A percentile compares a stretch with the other conserved stretches of the same genome.
These are phyloP conservation scores for Pelargonium cotyledonis DNA, from an alignment of 441 rosid species.

Conservation along the genomic window DNA sequence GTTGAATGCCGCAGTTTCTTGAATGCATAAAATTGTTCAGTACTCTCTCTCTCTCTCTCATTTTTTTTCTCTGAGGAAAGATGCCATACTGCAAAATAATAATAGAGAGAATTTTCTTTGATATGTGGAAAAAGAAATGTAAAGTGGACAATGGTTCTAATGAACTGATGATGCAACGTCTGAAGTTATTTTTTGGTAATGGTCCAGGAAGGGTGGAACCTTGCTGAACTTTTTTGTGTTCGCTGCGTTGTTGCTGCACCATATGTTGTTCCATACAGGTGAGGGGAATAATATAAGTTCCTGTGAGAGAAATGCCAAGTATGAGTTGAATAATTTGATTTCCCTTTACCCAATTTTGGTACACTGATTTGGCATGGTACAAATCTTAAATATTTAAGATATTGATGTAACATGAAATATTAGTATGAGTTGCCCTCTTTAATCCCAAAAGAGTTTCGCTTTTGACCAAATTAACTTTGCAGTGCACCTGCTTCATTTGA, in stretches of 20 bases:
- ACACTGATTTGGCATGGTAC: too few species aligned
- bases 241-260: slow-evolving; percentile 81
- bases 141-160: slow-evolving; percentile 5
- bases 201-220: slow-evolving; percentile 90
- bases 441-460: slow-evolving; percentile 1
- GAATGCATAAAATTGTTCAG: background rate
- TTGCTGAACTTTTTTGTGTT: slow-evolving; percentile 70
- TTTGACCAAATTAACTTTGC: slow-evolving; percentile 9
- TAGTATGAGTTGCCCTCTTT: background rate
- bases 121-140: background rate
- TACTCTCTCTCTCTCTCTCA: background rate
- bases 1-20: background rate
- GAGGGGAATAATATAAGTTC: slow-evolving; percentile 5
- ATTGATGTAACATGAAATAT: background rate
- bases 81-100: background rate
- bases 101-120: background rate
- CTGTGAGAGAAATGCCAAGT: background rate
- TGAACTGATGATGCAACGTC: slow-evolving; percentile 1
- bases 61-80: background rate
- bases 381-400: too few species aligned
- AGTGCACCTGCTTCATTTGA: slow-evolving; percentile 85
- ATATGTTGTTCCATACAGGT: slow-evolving; percentile 94
- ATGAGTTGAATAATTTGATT: background rate
- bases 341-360: background rate
- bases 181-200: slow-evolving; percentile 19